Evolutionary conservation across 1,284 basidiomycete species (phyloP).

Genomic region (Lentinula novae-zelandiae): DNA sequence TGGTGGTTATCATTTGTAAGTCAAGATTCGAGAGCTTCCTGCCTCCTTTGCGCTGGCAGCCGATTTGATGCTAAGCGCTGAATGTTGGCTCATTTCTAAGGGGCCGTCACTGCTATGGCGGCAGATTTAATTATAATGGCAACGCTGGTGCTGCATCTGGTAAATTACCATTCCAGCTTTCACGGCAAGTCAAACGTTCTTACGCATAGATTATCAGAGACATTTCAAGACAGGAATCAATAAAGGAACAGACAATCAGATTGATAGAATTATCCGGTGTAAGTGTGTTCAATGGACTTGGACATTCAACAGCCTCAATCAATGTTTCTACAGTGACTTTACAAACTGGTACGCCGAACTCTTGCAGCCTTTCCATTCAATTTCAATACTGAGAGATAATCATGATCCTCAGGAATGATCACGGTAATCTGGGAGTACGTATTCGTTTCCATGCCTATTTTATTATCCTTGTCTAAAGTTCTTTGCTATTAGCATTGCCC

Average conservation of each 20-base stretch:
- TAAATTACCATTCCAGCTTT: constrained; percentile 1
- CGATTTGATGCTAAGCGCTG: too few species aligned
- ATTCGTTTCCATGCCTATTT: background rate
- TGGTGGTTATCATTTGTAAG: constrained; percentile 23
- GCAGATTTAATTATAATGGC: constrained; percentile 19
- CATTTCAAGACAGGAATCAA: constrained; percentile 23
- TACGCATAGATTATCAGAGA: background rate
- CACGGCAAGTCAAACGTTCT: background rate
- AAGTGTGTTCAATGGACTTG: constrained; percentile 6
- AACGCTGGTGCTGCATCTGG: constrained; percentile 8
- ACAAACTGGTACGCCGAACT: background rate
- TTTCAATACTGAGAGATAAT: background rate
- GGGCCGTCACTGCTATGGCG: constrained; percentile 5
- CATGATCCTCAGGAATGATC: background rate
- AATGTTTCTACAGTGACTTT: background rate
- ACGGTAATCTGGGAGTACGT: background rate
- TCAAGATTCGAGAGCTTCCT: background rate
- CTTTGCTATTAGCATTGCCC: background rate
- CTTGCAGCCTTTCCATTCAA: background rate
- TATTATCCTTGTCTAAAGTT: too few species aligned
- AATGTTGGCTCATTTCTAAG: background rate
- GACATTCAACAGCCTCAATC: background rate
- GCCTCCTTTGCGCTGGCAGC: too few species aligned
- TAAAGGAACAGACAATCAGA: constrained; percentile 23
- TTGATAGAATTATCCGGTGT: constrained; percentile 29